Base-by-base conservation (phyloP, 2,329 filamentous ascomycete genomes). In the Lachnellula hyalina region DNA sequence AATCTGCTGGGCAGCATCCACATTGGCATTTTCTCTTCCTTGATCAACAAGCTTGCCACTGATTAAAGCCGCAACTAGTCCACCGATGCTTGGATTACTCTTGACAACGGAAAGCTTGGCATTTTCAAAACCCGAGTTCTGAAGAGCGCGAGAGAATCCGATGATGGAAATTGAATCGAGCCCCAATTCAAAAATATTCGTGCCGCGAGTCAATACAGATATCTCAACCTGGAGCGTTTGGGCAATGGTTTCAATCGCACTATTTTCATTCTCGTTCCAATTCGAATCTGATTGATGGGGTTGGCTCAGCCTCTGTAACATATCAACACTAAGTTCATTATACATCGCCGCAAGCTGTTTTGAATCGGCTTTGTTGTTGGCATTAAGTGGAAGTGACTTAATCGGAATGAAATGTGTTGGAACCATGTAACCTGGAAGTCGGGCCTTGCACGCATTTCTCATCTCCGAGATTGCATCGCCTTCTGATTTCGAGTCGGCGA, bases 141-240 rank as follows among this genome's bases (percentile, higher is more conserved):
- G 88, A 14, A 96, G 73, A 12, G 77, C 70, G 5, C 79, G 77
- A 0, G 87, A 79, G 32, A 96, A 78, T 7, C 83, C 79, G 46
- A 95, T 84, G 0, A 86, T 88, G 0, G 89, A 90, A 15, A 96
- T 90, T 0, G 92, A 96, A 65, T 96, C 93, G 23, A 96, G 77
- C 0, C 92, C 93, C 1, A 96, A 75, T 60, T 96, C 90, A 63
- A 94, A 96, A 17, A 96, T 81, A 56, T 84, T 96, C 0, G 84
- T 83, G 0, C 70, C 72, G 2, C 89, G 73, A 0, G 73, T 70
- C 0, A 71, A 64, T 2, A 66, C 51, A 0, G 75, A 66, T 1
- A 82, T 58, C 0, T 74, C 72, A 2, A 66, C 36, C 3, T 58
- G 25, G 9, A 71, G 51, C 4, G 52, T 56, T 41, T 77, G 70